Evolutionary conservation across 164 flowering plant species (phyloP), one percentile per base, ranked within the genome.

Genomic region (Cinnamomum micranthum): DNA sequence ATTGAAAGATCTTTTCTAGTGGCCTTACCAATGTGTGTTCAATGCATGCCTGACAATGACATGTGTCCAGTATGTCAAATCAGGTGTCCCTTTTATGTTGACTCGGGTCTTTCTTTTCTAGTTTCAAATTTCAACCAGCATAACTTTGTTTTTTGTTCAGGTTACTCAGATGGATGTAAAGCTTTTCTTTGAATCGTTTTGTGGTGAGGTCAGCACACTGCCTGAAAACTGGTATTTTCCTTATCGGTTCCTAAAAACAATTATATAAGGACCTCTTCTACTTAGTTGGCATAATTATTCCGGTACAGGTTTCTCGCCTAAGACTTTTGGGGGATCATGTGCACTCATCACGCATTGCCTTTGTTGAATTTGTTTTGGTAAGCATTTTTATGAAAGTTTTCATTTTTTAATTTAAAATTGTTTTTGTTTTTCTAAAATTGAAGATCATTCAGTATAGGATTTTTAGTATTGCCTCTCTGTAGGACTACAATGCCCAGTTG

Each of bases 121-220:
- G 22, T 20, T 41, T 24, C 47, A 41, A 41, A 41, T 41, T 9
- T 41, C 47, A 41, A 41, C 35, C 35, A 52, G 15, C 60, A 17
- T 15, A 4, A 55, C n/a, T 55, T 55, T 14, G n/a, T 55, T 15
- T 55, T 55, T 20, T 55, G 41, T 67, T 19, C 86, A 95, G 99
- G 85, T 95, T 79, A 83, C 98, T 72, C 99, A 95, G 77, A 87
- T 89, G 17, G 97, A 93, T 76, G 91, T 95, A 75, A 92, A 89
- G 76, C 85, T 81, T 67, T 93, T 95, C 82, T 95, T 95, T 84
- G 97, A 95, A 81, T 79, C 92, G 68, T 31, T 86, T 55, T 95
- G 99, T 83, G 99, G 99, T 76, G 92, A 93, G 97, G 99, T 95
- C 62, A 71, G 82, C 55, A 70, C 28, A 76, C 66, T 73, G 27